A percentile compares a stretch with the other conserved stretches of the same genome.
phyloP scores from a whole-genome alignment of 2,329 filamentous ascomycete species.

The Gnomoniopsis sp. region DNA sequence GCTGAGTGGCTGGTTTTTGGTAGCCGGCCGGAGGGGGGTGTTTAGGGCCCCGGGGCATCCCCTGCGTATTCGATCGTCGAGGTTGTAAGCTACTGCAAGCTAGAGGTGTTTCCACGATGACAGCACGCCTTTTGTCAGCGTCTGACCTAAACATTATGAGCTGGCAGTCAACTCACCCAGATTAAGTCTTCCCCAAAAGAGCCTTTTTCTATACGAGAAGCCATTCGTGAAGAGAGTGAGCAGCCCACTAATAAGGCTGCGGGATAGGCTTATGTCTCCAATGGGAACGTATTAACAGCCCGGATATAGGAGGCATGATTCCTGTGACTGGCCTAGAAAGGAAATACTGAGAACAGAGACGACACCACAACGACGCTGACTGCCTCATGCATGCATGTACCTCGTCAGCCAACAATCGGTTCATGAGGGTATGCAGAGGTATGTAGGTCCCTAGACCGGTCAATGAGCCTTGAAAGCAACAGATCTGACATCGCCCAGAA shows the following conservation, averaged over 20 bases:
- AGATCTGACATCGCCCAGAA: slow-evolving; percentile 6
- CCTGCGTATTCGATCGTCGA: slow-evolving; percentile 10
- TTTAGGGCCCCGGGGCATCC: slow-evolving; percentile 4
- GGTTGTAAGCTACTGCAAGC: slow-evolving; percentile 11
- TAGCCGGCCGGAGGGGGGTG: not conserved
- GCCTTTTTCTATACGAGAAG: slow-evolving; percentile 7
- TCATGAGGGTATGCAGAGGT: not conserved
- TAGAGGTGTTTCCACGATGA: slow-evolving; percentile 1
- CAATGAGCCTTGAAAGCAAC: not conserved
- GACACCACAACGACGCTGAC: not conserved
- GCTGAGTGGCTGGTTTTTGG: slow-evolving; percentile 9
- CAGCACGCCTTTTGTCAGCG: not conserved
- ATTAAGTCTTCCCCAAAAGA: not conserved
- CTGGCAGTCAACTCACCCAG: not conserved
- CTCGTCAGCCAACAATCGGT: slow-evolving; percentile 2
- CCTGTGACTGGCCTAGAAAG: not conserved
- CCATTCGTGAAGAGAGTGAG: not conserved
- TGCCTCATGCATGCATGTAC: not conserved
- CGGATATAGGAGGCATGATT: not conserved
- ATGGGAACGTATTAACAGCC: not conserved
- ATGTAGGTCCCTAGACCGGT: not conserved
- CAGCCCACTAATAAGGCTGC: slow-evolving; percentile 1
- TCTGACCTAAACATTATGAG: too few relatives aligned
- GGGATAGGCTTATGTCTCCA: not conserved
- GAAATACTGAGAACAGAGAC: not conserved